Evolutionary conservation across 768 basidiomycete genomes (phyloP), one percentile per base, ranked within the genome.

Genomic region (Mycena galericulata): DNA sequence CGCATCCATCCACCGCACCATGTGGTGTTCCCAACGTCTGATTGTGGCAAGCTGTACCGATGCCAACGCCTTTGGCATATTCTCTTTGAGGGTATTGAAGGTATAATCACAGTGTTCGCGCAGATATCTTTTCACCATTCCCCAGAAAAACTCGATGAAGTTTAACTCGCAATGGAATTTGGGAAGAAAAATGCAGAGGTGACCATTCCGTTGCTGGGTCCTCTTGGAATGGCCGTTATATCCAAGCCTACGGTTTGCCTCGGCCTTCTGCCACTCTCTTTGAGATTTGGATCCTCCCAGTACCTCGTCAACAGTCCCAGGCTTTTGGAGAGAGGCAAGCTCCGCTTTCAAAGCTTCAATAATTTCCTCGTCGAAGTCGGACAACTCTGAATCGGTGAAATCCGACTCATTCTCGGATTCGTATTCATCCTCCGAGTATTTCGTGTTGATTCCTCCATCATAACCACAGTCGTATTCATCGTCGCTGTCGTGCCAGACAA

Each of bases 61-160:
- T 12, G 43, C 59, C 27, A 77, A 32, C 29, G 75, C 75, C 2
- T 61, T 54, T 20, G 71, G 72, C 60, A 78, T 53, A 58, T 78
- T 78, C 22, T 66, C 58, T 29, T 60, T 60, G 43, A 60, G 58
- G 4, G 58, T 60, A 5, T 60, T 26, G 27, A 60, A 60, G 14
- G 56, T 58, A 30, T 58, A 58, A 34, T 58, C 56, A 34, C 56
- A 58, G 26, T 58, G 5, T 4, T 58, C 56, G 9, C 56, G 36
- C 5, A 58, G 56, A 27, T 58, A 78, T 77, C 57, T 78, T 76
- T 50, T 50, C 7, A 50, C 24, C 47, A 17, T 27, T 17, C 24
- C 41, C 41, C 41, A 43, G 20, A 43, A 43, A 20, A 43, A 43
- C n/a, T 43, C 22, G 27, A 50, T 53, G 0, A 74, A 72, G 2